Evolutionary conservation across 2,329 filamentous ascomycete genomes (phyloP).

Genomic region (Cytospora schulzeri): DNA sequence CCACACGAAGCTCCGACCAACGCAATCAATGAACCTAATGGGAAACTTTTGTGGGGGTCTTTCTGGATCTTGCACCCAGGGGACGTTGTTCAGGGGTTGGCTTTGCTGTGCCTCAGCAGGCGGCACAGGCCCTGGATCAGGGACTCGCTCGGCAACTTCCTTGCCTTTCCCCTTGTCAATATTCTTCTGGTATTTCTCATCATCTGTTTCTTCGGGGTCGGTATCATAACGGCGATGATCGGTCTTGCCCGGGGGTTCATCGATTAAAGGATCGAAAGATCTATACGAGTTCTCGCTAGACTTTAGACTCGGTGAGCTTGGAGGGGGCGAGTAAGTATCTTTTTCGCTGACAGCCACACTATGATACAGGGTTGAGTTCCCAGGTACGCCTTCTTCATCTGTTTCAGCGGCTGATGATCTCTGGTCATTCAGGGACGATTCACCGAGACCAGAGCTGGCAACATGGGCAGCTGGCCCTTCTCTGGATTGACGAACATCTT

Average conservation of each 20-base stretch:
- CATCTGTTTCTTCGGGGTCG: not conserved
- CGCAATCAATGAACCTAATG: slow-evolving; percentile 27
- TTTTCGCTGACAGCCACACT: not conserved
- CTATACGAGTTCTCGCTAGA: not conserved
- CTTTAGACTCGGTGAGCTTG: not conserved
- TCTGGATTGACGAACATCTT: not conserved
- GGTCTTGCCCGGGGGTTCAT: not conserved
- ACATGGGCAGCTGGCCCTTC: not conserved
- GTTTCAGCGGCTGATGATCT: not conserved
- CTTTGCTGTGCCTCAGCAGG: not conserved
- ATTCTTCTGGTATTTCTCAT: not conserved
- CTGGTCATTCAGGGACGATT: not conserved
- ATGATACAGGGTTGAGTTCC: not conserved
- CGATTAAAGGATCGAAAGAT: not conserved
- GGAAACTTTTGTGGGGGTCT: slow-evolving; percentile 27
- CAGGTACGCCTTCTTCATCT: not conserved
- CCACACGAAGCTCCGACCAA: slow-evolving; percentile 24
- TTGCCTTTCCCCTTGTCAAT: slow-evolving; percentile 2
- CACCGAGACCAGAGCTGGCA: not conserved
- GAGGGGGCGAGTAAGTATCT: not conserved
- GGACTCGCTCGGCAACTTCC: not conserved
- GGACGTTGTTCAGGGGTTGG: not conserved
- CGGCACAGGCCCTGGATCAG: not conserved
- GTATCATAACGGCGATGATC: not conserved
- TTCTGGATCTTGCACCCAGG: slow-evolving; percentile 24